A percentile compares a stretch with the other conserved stretches of the same genome.
Evolutionary conservation across 164 flowering plant species (phyloP).

Genomic region (Pachysandra terminalis): DNA sequence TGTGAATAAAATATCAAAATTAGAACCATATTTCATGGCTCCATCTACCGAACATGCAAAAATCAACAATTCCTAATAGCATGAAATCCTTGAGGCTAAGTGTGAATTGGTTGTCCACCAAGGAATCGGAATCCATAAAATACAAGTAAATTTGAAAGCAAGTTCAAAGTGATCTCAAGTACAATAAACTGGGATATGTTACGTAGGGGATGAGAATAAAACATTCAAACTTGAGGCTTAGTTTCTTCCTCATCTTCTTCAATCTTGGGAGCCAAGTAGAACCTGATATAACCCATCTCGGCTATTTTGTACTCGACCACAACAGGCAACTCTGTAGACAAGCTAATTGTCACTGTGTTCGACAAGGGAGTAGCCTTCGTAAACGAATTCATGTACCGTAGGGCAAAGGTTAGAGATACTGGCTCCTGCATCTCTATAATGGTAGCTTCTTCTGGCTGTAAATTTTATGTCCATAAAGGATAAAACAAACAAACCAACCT

Average conservation of each 20-base stretch:
- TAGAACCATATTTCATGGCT: no score
- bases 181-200: no score
- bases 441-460: slow-evolving; percentile 85
- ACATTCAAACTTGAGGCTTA: slow-evolving; percentile 34
- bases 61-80: no score
- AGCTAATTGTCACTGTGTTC: slow-evolving; percentile 65
- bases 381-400: slow-evolving; percentile 89
- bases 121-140: no score
- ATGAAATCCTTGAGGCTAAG: no score
- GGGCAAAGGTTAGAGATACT: slow-evolving; percentile 75
- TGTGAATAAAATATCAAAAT: no score
- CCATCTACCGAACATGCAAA: no score
- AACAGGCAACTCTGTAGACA: slow-evolving; percentile 79
- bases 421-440: slow-evolving; percentile 87
- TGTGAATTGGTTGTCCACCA: not conserved
- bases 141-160: no score
- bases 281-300: slow-evolving; percentile 79
- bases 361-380: slow-evolving; percentile 84
- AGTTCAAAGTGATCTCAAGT: no score
- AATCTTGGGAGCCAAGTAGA: slow-evolving; percentile 82
- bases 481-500: not conserved
- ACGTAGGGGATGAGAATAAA: not conserved
- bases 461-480: not conserved
- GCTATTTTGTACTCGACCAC: slow-evolving; percentile 90
- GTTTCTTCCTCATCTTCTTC: slow-evolving; percentile 79